Evolutionary conservation across 257 asterid species (phyloP), one percentile per base, ranked within the genome.

Genomic region (Lantana camara): DNA sequence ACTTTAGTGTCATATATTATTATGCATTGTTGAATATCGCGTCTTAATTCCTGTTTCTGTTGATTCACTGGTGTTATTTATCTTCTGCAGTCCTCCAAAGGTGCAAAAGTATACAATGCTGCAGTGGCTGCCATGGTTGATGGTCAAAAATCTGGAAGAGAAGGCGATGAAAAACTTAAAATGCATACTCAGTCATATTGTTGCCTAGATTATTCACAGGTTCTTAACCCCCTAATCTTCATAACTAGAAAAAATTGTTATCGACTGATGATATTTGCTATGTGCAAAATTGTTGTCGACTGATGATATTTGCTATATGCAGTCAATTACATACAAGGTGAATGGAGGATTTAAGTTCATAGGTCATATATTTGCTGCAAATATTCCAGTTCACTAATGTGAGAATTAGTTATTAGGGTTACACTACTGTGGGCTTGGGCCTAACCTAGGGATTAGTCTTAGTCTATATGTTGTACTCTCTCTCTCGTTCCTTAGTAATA

Each of bases 161-260:
- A 84, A 53, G 96, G 95, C 68, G 96, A 91, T 49, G 98, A 91
- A 13, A 91, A 91, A 75, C 75, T 73, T 59, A 91, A 91, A 79
- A 35, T 88, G 88, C 96, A 91, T 35, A 91, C 98, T 5, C 98
- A 91, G 73, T 88, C 96, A 13, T 91, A 88, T 54, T 91, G 98
- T 53, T 88, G 98, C 72, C 81, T 91, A 19, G 98, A 91, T 64
- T 91, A 91, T 76, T 78, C 98, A 32, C 97, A 90, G 96, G 97
- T 87, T 69, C 63, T 58, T 66, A 30, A 57, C 77, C 52, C 40
- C 49, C 13, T 38, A 54, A 60, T 13, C 73, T 64, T 15, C 48
- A 5, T 34, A 19, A 52, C 9, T 37, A 59, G 17, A 67, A 60
- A 41, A 16, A 35, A 16, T 53, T 62, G 22, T 58, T 47, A 22